Conservation (phyloP, 768 basidiomycete species). For the Hygrophorus russula region DNA sequence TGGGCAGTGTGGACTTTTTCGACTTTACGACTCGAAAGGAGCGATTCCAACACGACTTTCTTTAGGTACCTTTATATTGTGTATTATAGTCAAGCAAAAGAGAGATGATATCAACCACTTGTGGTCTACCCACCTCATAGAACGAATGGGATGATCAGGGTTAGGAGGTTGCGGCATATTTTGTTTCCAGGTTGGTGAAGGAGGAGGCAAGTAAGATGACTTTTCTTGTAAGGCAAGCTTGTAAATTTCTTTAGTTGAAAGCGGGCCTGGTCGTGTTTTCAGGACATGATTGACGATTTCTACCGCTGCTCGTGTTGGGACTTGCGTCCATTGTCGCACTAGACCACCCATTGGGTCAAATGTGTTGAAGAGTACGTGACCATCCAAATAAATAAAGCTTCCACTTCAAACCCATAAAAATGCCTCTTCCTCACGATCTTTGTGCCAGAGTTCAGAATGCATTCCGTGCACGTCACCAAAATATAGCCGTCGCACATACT, state of each 20-base stretch:
- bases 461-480: slow-evolving; percentile 75
- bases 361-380: no score
- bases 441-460: slow-evolving; percentile 90
- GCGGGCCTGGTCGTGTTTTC: slow-evolving; percentile 17
- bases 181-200: background rate
- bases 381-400: no score
- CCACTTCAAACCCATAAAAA: no score
- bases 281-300: slow-evolving; percentile 21
- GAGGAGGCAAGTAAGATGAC: background rate
- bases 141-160: slow-evolving; percentile 39
- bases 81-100: background rate
- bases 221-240: slow-evolving; percentile 21
- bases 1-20: slow-evolving; percentile 27
- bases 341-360: background rate
- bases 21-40: slow-evolving; percentile 30
- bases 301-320: slow-evolving; percentile 9
- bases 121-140: slow-evolving; percentile 30
- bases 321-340: background rate
- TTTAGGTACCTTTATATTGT: slow-evolving; percentile 41
- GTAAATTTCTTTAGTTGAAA: slow-evolving; percentile 27
- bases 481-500: slow-evolving; percentile 69
- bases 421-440: slow-evolving; percentile 71
- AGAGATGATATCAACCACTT: background rate
- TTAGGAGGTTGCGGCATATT: slow-evolving; percentile 21
- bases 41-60: slow-evolving; percentile 33